Percentiles rank a stretch among this genome's conserved stretches.
Evolutionary conservation across 2,329 filamentous ascomycete species (phyloP).

Genomic region (Penicillium brasilianum): DNA sequence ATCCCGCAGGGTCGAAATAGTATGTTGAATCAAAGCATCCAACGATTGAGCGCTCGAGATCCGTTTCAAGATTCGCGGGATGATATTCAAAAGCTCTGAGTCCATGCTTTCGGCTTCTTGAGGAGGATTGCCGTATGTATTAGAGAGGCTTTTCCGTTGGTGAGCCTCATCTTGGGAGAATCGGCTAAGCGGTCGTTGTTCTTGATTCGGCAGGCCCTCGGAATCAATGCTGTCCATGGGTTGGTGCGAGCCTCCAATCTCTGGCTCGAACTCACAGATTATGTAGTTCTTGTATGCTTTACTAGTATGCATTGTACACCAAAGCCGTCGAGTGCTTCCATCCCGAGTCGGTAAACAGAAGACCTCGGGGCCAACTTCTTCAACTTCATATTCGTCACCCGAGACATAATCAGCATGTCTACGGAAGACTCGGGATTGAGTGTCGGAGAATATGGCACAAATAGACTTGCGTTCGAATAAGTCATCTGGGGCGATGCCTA

Average conservation of each 20-base stretch:
- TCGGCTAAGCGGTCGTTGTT: neutral
- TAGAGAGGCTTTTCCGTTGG: neutral
- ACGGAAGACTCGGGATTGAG: conserved; percentile 77
- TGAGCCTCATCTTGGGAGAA: neutral
- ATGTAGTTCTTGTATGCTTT: conserved; percentile 69
- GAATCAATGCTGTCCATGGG: neutral
- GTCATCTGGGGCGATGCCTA: conserved; percentile 75
- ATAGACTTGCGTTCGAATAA: conserved; percentile 76
- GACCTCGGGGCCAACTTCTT: conserved; percentile 77
- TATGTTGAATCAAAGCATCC: conserved; percentile 74
- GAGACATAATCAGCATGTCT: conserved; percentile 84
- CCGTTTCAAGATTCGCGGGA: conserved; percentile 87
- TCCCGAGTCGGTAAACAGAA: conserved; percentile 70
- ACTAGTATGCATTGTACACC: conserved; percentile 84
- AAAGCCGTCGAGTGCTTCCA: conserved; percentile 67
- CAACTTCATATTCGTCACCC: conserved; percentile 75
- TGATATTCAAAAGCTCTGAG: conserved; percentile 79
- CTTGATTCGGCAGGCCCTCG: neutral
- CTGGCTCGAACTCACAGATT: conserved; percentile 84
- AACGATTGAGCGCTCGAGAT: conserved; percentile 72
- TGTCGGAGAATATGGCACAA: conserved; percentile 78
- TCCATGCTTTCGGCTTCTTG: conserved; percentile 10
- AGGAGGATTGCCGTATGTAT: conserved; percentile 54
- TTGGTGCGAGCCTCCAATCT: conserved; percentile 41
- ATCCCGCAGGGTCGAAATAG: conserved; percentile 82